Evolutionary conservation across 2,329 filamentous ascomycete species (phyloP).

Genomic region (Arthrinium puccinioides): DNA sequence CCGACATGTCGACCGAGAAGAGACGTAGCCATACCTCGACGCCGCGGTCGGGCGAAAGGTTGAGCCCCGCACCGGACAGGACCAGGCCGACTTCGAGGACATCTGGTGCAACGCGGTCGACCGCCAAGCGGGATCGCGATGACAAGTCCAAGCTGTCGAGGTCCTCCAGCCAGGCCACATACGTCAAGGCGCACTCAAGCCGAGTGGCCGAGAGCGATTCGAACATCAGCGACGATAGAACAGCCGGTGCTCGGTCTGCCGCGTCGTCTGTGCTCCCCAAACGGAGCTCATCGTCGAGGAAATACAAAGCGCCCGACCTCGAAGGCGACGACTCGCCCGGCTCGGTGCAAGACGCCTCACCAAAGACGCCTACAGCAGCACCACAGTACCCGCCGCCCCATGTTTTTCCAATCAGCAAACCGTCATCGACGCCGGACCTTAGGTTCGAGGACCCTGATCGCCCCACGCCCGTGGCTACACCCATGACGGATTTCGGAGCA

Average conservation of each 20-base stretch:
- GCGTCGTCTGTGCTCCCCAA: slow-evolving; percentile 28
- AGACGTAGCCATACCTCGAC: slow-evolving; percentile 25
- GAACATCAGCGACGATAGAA: slow-evolving; percentile 24
- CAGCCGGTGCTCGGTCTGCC: slow-evolving; percentile 19
- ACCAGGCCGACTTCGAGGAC: slow-evolving; percentile 36
- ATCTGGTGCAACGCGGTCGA: slow-evolving; percentile 35
- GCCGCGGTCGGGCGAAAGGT: slow-evolving; percentile 29
- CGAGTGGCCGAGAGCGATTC: slow-evolving; percentile 18
- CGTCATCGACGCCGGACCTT: slow-evolving; percentile 24
- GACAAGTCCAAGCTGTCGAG: slow-evolving; percentile 45
- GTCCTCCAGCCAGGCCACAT: slow-evolving; percentile 52
- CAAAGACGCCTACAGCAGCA: slow-evolving; percentile 51
- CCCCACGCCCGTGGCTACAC: slow-evolving; percentile 30
- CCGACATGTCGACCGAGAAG: slow-evolving; percentile 45
- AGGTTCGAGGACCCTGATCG: slow-evolving; percentile 30
- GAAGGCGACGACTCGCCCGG: slow-evolving; percentile 44
- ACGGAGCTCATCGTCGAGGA: slow-evolving; percentile 23
- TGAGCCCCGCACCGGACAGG: slow-evolving; percentile 24
- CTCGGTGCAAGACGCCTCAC: slow-evolving; percentile 47
- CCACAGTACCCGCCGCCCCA: slow-evolving; percentile 41
- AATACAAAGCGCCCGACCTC: slow-evolving; percentile 22
- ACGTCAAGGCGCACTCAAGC: slow-evolving; percentile 29
- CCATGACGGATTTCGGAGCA: slow-evolving; percentile 34
- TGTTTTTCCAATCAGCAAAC: slow-evolving; percentile 32
- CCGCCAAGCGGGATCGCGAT: slow-evolving; percentile 38